Conservation (phyloP, 352 stramenopile species). For the Pythium diclinum region DNA sequence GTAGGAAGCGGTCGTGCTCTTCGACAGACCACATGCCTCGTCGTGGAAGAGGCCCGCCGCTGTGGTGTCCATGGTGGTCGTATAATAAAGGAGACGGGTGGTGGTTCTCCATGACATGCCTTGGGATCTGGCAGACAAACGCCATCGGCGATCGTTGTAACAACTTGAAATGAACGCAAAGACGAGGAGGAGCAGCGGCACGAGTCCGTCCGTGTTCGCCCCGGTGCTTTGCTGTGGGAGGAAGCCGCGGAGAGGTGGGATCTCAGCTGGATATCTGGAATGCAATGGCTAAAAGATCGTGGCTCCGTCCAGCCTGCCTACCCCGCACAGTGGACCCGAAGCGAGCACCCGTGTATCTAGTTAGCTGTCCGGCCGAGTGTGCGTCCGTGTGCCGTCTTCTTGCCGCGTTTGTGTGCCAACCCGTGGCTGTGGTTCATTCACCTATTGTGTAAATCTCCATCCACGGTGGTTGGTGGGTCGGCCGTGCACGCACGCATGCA, state of each 20-base stretch:
- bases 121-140: slow-evolving; percentile 5
- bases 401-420: neutral
- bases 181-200: neutral
- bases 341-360: neutral
- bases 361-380: neutral
- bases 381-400: no score
- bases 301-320: neutral
- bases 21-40: slow-evolving; percentile 28
- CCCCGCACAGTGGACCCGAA: neutral
- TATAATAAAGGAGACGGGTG: slow-evolving; percentile 3
- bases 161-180: slow-evolving; percentile 1
- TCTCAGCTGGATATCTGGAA: slow-evolving; percentile 2
- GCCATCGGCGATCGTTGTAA: neutral
- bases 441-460: neutral
- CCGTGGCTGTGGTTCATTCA: neutral
- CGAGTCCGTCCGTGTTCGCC: neutral
- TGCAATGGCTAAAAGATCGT: slow-evolving; percentile 2
- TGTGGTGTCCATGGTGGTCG: slow-evolving; percentile 16
- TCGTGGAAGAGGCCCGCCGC: neutral
- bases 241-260: neutral
- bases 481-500: neutral
- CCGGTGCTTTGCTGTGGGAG: neutral
- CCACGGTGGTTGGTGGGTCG: neutral
- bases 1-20: slow-evolving; percentile 33
- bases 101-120: slow-evolving; percentile 2